Percentiles rank a stretch among this genome's conserved stretches.
Evolutionary conservation across 1,139 yeast species (phyloP).

Genomic region (Debaryomycetaceae sp.): DNA sequence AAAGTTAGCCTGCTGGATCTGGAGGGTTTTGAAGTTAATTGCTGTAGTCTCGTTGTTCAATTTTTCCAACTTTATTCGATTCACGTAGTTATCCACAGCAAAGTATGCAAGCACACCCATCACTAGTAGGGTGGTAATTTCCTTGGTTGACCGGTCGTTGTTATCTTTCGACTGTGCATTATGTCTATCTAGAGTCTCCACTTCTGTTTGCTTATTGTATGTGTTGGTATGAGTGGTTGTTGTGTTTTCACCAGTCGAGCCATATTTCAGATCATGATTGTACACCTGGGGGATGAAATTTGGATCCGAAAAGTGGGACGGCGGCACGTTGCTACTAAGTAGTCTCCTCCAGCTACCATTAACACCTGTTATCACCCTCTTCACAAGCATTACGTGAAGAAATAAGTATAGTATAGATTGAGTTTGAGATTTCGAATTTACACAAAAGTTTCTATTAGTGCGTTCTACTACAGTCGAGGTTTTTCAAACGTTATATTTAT

Average conservation of each 20-base stretch:
- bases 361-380: background rate
- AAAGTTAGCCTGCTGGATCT: conserved; percentile 41
- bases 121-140: conserved; percentile 34
- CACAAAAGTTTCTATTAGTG: too few relatives aligned
- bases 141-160: conserved; percentile 16
- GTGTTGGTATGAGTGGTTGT: background rate
- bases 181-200: background rate
- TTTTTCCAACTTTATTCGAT: conserved; percentile 41
- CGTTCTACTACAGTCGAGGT: too few relatives aligned
- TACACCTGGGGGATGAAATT: conserved; percentile 14
- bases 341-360: background rate
- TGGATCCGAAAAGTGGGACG: conserved; percentile 17
- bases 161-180: background rate
- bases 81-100: conserved; percentile 51
- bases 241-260: background rate
- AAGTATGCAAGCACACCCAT: conserved; percentile 42
- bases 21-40: conserved; percentile 41
- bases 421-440: too few relatives aligned
- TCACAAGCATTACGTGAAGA: background rate
- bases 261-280: conserved; percentile 6
- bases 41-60: conserved; percentile 36
- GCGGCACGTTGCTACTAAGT: conserved; percentile 10
- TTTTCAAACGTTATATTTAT: background rate
- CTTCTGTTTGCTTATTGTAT: too few relatives aligned
- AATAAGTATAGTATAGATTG: too few relatives aligned